Percentiles rank a stretch among this genome's conserved stretches.
These are phyloP conservation scores for Halophytophthora batemanensis DNA, from an alignment of 352 stramenopile genomes.

Conservation along the genomic window DNA sequence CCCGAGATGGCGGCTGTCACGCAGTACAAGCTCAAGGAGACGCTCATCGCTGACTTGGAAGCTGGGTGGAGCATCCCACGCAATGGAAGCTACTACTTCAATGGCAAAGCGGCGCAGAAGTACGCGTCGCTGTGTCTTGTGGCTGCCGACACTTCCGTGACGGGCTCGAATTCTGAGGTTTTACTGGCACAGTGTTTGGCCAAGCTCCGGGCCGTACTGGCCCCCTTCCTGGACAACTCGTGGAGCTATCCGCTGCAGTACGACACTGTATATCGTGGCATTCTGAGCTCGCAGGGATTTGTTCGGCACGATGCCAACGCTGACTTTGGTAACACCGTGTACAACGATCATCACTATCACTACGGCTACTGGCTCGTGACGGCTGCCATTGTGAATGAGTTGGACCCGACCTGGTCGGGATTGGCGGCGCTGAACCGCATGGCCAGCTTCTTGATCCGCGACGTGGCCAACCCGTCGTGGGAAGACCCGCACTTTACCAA, in stretches of 20 bases:
- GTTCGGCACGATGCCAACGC: slow-evolving; percentile 18
- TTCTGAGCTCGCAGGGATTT: slow-evolving; percentile 34
- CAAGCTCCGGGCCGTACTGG: slow-evolving; percentile 20
- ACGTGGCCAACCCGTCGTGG: slow-evolving; percentile 26
- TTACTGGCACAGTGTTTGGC: slow-evolving; percentile 9
- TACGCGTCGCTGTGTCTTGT: slow-evolving; percentile 35
- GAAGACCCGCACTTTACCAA: slow-evolving; percentile 19
- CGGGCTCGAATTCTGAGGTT: slow-evolving; percentile 6
- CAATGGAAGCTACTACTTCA: slow-evolving; percentile 34
- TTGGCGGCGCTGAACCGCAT: slow-evolving; percentile 21
- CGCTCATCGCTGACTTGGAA: slow-evolving; percentile 23
- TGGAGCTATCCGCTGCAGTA: slow-evolving; percentile 29
- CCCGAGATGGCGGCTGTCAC: slow-evolving; percentile 7
- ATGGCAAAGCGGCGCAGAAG: slow-evolving; percentile 34
- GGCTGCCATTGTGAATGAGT: slow-evolving; percentile 20
- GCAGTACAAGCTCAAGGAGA: slow-evolving; percentile 16
- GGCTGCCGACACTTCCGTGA: slow-evolving; percentile 17
- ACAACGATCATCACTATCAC: slow-evolving; percentile 38
- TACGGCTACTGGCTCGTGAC: slow-evolving; percentile 35
- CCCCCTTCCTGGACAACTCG: slow-evolving; percentile 24
- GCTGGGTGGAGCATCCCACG: slow-evolving; percentile 18
- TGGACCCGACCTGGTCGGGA: slow-evolving; percentile 13
- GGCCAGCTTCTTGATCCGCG: slow-evolving; percentile 16
- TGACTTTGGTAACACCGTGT: slow-evolving; percentile 38
- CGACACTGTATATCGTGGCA: slow-evolving; percentile 26